Conservation (phyloP, 2,329 filamentous ascomycete species). For the Scedosporium boydii region DNA sequence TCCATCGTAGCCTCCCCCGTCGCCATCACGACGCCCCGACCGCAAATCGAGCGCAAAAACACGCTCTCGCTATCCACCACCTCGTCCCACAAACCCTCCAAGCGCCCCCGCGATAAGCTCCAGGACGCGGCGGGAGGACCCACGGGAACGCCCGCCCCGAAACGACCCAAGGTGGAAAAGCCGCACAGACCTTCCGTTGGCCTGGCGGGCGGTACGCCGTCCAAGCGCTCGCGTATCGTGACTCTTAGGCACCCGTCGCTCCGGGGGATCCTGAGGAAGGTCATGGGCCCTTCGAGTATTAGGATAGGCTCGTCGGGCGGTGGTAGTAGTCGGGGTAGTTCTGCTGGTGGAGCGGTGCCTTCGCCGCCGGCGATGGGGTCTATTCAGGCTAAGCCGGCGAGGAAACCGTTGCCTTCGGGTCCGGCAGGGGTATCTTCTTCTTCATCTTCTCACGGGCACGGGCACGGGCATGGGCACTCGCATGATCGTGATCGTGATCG, state of each 20-base stretch:
- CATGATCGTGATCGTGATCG: too few relatives aligned
- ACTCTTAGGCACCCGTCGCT: conserved; percentile 4
- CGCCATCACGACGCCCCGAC: not conserved
- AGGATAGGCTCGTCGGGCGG: not conserved
- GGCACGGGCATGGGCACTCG: too few relatives aligned
- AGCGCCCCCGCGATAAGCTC: conserved; percentile 1
- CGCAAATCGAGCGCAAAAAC: conserved; percentile 7
- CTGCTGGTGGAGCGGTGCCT: not conserved
- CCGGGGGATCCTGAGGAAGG: conserved; percentile 5
- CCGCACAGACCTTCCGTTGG: not conserved
- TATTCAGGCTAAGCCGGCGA: conserved; percentile 20
- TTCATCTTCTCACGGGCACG: not conserved
- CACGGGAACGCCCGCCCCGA: not conserved
- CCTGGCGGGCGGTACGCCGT: not conserved
- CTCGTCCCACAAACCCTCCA: not conserved
- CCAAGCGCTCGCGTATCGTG: conserved; percentile 3
- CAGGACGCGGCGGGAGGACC: not conserved
- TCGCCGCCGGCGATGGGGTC: not conserved
- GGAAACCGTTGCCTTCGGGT: conserved; percentile 24
- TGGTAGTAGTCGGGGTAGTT: not conserved
- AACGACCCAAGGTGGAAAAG: conserved; percentile 1
- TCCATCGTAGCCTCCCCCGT: not conserved
- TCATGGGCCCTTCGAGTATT: not conserved
- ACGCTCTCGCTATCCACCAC: conserved; percentile 4
- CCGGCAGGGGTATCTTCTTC: not conserved